Percentiles rank a stretch among this genome's conserved stretches.
Conservation (phyloP, 208 protist species). For the Leishmania martiniquensis region DNA sequence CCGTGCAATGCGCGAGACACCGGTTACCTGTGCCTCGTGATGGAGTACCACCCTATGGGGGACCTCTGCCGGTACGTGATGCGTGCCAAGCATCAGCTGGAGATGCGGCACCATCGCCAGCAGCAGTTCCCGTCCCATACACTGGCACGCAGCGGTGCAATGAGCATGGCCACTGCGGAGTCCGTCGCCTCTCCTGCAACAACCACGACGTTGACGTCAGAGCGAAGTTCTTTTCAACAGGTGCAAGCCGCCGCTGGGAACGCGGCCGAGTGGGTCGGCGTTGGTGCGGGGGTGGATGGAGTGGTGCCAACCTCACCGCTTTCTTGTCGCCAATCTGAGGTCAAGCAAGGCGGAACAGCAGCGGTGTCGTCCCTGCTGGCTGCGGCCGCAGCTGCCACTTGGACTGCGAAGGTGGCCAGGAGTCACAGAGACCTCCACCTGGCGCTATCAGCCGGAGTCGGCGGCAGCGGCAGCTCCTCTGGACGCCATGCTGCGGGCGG, state of each 20-base stretch:
- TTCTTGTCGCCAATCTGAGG: neutral
- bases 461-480: neutral
- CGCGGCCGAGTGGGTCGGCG: neutral
- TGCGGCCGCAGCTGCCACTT: constrained; percentile 18
- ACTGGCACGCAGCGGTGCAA: neutral
- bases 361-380: neutral
- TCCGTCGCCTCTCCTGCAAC: neutral
- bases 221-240: neutral
- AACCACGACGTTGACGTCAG: neutral
- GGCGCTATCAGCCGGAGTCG: neutral
- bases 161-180: neutral
- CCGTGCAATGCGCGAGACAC: constrained; percentile 24
- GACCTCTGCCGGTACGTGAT: constrained; percentile 78
- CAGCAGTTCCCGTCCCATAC: neutral
- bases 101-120: constrained; percentile 12
- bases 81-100: constrained; percentile 35
- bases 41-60: constrained; percentile 83
- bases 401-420: constrained; percentile 14
- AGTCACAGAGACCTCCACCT: neutral
- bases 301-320: constrained; percentile 11
- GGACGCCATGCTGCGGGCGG: neutral
- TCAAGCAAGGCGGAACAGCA: neutral
- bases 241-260: neutral
- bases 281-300: neutral
- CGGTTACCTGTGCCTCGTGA: constrained; percentile 81